Conservation (phyloP, 164 flowering plant species). For the Akebia trifoliata region DNA sequence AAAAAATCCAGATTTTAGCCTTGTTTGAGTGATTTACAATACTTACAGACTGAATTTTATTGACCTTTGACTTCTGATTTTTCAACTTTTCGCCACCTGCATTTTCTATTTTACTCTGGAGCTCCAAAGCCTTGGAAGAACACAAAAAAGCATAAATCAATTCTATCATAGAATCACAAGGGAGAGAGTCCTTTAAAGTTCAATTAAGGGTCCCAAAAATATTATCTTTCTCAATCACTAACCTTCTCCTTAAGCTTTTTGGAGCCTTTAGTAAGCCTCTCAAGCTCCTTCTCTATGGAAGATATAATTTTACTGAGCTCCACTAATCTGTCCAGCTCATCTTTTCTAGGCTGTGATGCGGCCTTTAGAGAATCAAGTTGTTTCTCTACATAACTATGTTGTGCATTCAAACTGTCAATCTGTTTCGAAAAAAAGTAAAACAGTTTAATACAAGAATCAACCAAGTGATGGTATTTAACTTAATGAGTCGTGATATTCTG, state of each 20-base stretch:
- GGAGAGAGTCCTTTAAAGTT: conserved; percentile 1
- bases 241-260: conserved; percentile 83
- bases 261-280: conserved; percentile 54
- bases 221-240: neutral
- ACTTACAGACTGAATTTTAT: conserved; percentile 87
- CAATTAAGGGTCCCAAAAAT: neutral
- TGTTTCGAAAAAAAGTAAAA: conserved; percentile 28
- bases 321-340: conserved; percentile 56
- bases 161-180: neutral
- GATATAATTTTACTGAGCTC: conserved; percentile 53
- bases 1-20: neutral
- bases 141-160: neutral
- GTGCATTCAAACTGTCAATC: conserved; percentile 70
- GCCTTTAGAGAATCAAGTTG: conserved; percentile 74
- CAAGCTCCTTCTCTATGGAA: conserved; percentile 71
- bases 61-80: conserved; percentile 65
- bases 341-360: conserved; percentile 66
- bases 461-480: neutral
- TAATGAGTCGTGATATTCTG: neutral
- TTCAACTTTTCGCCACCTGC: conserved; percentile 90
- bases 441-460: conserved; percentile 1
- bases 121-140: conserved; percentile 57
- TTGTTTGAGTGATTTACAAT: neutral
- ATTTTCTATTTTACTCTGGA: conserved; percentile 84
- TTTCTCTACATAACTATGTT: conserved; percentile 60